Percentiles rank a stretch among this genome's conserved stretches.
Conservation (phyloP, 148 eudicot species). For the Rhododendron ferrugineum region DNA sequence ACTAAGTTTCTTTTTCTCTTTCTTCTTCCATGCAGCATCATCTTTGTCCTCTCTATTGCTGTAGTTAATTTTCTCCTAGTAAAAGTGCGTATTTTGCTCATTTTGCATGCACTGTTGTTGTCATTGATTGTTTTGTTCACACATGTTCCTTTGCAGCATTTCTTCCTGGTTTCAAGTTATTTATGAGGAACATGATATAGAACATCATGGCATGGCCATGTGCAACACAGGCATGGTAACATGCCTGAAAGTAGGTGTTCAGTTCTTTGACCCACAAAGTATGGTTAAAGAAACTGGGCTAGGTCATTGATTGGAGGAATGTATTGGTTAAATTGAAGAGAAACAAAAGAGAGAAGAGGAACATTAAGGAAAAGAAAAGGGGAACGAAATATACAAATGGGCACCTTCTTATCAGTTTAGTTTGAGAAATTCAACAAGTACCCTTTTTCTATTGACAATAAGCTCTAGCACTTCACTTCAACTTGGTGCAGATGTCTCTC, state of each 20-base stretch:
- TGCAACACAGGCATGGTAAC: neutral
- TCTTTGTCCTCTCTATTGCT: constrained; percentile 63
- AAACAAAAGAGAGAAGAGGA: neutral
- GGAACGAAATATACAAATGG: neutral
- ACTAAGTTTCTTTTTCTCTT: neutral
- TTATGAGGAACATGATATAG: constrained; percentile 1
- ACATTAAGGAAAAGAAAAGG: neutral
- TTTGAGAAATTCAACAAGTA: neutral
- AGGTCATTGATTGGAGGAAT: neutral
- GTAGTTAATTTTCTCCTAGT: constrained; percentile 72
- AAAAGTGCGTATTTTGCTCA: constrained; percentile 43
- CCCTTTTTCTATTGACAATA: neutral
- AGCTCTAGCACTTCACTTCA: neutral
- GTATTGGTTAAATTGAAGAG: neutral
- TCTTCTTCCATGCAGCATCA: constrained; percentile 38
- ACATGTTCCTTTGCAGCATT: constrained; percentile 5
- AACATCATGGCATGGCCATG: neutral
- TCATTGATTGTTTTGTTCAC: neutral
- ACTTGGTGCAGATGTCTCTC: neutral
- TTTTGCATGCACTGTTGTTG: neutral
- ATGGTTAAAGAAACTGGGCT: neutral
- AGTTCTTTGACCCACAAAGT: neutral
- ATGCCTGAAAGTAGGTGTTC: neutral
- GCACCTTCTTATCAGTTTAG: neutral
- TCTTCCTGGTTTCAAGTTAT: constrained; percentile 1